Base-by-base conservation (phyloP, 2,329 filamentous ascomycete genomes). In the Lasiodiplodia theobromae region DNA sequence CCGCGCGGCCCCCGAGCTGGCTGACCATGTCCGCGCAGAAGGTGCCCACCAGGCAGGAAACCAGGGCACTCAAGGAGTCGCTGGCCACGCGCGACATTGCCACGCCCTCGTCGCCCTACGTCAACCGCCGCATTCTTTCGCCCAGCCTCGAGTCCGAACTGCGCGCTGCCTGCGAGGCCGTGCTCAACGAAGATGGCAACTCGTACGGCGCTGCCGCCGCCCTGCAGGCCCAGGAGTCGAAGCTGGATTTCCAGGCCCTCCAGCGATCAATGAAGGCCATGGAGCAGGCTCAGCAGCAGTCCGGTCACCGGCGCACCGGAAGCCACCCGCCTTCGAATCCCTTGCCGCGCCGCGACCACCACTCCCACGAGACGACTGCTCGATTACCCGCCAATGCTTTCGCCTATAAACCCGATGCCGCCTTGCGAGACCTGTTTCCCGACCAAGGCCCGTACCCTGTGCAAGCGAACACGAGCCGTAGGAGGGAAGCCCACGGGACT, bases 101-200 rank as follows among this genome's bases (percentile, higher is more conserved):
- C 54, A 73, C 81, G 66, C 78, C 78, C 28, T 74, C 78, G 44
- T 79, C 81, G 66, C 78, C 82, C 52, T 80, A 79, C 69, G 82
- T 82, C 70, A 78, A 78, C 67, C 81, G 82, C 52, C 81, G 81
- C 67, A 77, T 79, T 28, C 78, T 85, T 67, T 76, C 81, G 18
- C 71, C 76, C 28, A 74, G 78, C 44, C 77, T 80, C 56, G 83
- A 85, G 69, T 76, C 76, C 34, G 81, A 85, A 70, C 74, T 85
- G 63, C 82, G 82, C 69, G 72, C 76, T 54, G 82, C 83, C 67
- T 85, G 83, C 73, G 78, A 57, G 37, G 67, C 79, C 25, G 78
- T 79, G 65, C 79, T 85, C 66, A 74, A 84, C 66, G 73, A 78
- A 53, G 76, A 79, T 73, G 78, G 77, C 74, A 80, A 80, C 72